Conservation (phyloP, 2,329 filamentous ascomycete species). For the Nakataea oryzae region DNA sequence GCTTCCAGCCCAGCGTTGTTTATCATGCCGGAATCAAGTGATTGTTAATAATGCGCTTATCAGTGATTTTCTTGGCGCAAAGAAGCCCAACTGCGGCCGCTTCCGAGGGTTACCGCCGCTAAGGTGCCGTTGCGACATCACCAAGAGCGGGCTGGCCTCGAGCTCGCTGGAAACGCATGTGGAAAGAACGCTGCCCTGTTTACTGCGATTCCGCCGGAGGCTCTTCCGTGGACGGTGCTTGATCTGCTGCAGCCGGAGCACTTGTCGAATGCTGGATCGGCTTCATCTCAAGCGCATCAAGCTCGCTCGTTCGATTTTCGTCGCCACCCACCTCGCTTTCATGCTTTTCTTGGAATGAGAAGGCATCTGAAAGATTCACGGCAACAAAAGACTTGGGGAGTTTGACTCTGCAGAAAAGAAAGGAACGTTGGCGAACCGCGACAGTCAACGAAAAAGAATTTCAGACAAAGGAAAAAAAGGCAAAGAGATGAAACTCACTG, state of each 20-base stretch:
- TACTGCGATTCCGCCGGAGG: neutral
- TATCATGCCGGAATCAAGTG: neutral
- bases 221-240: too few species aligned
- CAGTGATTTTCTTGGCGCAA: neutral
- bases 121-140: neutral
- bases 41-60: neutral
- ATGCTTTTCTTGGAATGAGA: slow-evolving; percentile 47
- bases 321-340: slow-evolving; percentile 26
- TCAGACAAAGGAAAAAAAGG: slow-evolving; percentile 3
- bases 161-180: neutral
- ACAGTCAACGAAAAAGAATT: neutral
- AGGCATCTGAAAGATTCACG: slow-evolving; percentile 53
- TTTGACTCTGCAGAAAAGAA: slow-evolving; percentile 43
- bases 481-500: slow-evolving; percentile 48
- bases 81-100: neutral
- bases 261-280: slow-evolving; percentile 11
- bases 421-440: neutral
- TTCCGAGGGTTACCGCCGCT: neutral
- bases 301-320: slow-evolving; percentile 6
- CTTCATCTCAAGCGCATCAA: slow-evolving; percentile 38
- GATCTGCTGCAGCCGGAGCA: neutral
- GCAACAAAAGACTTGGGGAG: slow-evolving; percentile 56
- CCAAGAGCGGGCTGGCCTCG: neutral
- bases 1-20: neutral
- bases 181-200: neutral